These are phyloP conservation scores for Fusarium sp. DNA, from an alignment of 2,329 filamentous ascomycete genomes.

Conservation along the genomic window DNA sequence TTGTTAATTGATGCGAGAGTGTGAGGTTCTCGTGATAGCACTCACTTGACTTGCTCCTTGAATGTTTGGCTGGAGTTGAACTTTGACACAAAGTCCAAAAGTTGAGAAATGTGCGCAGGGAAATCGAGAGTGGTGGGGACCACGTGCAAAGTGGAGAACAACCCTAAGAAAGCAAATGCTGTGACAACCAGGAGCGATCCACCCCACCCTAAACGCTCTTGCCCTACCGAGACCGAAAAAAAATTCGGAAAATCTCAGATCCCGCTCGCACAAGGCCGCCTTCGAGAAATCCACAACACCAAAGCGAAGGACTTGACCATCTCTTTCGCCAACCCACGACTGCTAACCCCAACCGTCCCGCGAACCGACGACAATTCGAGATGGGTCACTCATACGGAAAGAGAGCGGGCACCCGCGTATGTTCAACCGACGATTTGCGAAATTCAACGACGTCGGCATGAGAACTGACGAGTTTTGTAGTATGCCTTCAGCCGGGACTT, in stretches of 20 bases:
- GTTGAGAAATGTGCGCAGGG: constrained; percentile 48
- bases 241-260: constrained; percentile 51
- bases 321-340: constrained; percentile 55
- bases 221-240: constrained; percentile 49
- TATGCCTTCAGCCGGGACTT: constrained; percentile 95
- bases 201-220: constrained; percentile 39
- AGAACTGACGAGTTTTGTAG: constrained; percentile 52
- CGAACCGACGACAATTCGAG: constrained; percentile 62
- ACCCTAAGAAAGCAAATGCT: constrained; percentile 45
- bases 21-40: constrained; percentile 26
- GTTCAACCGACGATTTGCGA: constrained; percentile 50
- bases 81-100: constrained; percentile 45
- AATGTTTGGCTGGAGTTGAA: constrained; percentile 50
- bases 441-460: constrained; percentile 43
- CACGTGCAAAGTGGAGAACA: constrained; percentile 45
- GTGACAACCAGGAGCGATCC: background rate
- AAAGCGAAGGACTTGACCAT: constrained; percentile 47
- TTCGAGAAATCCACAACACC: constrained; percentile 51
- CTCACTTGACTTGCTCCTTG: constrained; percentile 54
- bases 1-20: constrained; percentile 43
- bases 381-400: constrained; percentile 92
- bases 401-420: constrained; percentile 83
- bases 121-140: constrained; percentile 33
- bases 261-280: constrained; percentile 51
- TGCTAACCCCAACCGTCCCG: constrained; percentile 52